Evolutionary conservation across 805 yeast genomes (phyloP).

Genomic region (Brettanomyces custersianus): DNA sequence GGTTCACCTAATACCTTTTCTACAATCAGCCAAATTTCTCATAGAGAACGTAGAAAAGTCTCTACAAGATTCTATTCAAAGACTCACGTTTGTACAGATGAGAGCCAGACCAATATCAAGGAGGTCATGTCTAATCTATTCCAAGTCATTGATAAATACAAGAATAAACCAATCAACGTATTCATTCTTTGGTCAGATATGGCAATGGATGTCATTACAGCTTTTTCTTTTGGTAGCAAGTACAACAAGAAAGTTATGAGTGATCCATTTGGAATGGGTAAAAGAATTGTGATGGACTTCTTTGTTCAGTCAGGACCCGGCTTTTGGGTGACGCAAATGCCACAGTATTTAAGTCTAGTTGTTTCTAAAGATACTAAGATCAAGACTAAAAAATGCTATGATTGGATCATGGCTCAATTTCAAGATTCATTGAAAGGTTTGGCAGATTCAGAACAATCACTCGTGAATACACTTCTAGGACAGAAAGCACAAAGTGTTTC

Average conservation of each 20-base stretch:
- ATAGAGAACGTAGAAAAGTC: conserved; percentile 32
- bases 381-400: conserved; percentile 31
- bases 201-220: conserved; percentile 63
- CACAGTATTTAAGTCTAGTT: conserved; percentile 41
- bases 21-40: conserved; percentile 38
- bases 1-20: conserved; percentile 55
- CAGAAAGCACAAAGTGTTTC: conserved; percentile 6
- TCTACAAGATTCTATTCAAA: conserved; percentile 38
- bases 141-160: conserved; percentile 14
- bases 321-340: conserved; percentile 59
- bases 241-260: conserved; percentile 37
- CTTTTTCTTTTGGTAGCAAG: conserved; percentile 47
- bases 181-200: conserved; percentile 57
- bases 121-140: conserved; percentile 24
- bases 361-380: conserved; percentile 31
- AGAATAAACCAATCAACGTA: conserved; percentile 35
- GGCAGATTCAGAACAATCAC: conserved; percentile 14
- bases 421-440: conserved; percentile 10
- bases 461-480: conserved; percentile 17
- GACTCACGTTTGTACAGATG: conserved; percentile 25
- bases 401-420: conserved; percentile 34
- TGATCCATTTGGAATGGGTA: conserved; percentile 28
- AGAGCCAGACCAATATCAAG: conserved; percentile 26
- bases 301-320: conserved; percentile 46
- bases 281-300: conserved; percentile 35